These are phyloP conservation scores for Dactylellina haptotyla DNA, from an alignment of 2,329 filamentous ascomycete species.

Conservation along the genomic window DNA sequence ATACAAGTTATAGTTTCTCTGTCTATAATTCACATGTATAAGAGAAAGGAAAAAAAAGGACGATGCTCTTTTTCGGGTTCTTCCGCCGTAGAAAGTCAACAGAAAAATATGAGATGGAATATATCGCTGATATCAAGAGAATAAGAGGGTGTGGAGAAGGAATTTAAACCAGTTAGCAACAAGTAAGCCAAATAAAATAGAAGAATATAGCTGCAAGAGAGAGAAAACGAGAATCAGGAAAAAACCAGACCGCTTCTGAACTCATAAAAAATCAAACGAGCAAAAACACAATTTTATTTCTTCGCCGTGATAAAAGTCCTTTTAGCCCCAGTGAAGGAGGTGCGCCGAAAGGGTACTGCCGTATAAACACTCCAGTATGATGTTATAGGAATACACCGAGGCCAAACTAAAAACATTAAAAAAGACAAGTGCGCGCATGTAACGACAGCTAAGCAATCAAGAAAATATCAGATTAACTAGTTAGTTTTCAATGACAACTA, in stretches of 20 bases:
- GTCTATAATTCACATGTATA: neutral
- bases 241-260: slow-evolving; percentile 9
- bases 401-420: slow-evolving; percentile 39
- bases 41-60: neutral
- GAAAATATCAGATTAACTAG: slow-evolving; percentile 25
- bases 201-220: neutral
- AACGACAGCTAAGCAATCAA: slow-evolving; percentile 11
- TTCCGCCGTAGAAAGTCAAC: neutral
- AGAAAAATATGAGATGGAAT: neutral
- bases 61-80: neutral
- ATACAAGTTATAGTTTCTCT: neutral
- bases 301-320: slow-evolving; percentile 14
- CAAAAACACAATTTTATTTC: slow-evolving; percentile 36
- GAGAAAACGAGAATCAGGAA: slow-evolving; percentile 4
- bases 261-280: neutral
- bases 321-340: slow-evolving; percentile 18
- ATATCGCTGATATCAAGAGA: slow-evolving; percentile 45
- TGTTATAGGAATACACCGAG: slow-evolving; percentile 37
- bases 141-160: slow-evolving; percentile 2
- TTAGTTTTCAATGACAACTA: slow-evolving; percentile 15
- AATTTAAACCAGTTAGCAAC: slow-evolving; percentile 13
- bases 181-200: neutral
- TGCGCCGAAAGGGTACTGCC: slow-evolving; percentile 26
- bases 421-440: slow-evolving; percentile 5
- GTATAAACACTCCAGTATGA: slow-evolving; percentile 33